phyloP scores from a whole-genome alignment of 441 rosid genomes.

The Gossypium davidsonii region DNA sequence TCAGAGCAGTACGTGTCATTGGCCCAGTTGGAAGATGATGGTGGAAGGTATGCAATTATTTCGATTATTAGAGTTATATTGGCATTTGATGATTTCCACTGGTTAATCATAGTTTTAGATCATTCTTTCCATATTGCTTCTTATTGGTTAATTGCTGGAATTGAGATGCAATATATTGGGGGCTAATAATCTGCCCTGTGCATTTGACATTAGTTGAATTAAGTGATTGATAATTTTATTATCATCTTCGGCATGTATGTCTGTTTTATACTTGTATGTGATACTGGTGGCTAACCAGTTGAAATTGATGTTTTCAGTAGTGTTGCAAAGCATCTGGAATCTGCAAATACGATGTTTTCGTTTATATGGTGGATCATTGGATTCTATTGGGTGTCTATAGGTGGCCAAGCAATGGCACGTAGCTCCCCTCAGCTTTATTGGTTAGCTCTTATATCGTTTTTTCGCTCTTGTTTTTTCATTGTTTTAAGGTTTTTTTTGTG shows the following conservation, averaged over 20 bases:
- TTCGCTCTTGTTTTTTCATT: neutral
- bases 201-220: neutral
- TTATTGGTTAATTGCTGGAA: no score
- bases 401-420: conserved; percentile 64
- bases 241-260: neutral
- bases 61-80: neutral
- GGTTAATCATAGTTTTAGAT: conserved; percentile 2
- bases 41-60: conserved; percentile 42
- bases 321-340: conserved; percentile 75
- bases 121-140: neutral
- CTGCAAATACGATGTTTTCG: conserved; percentile 91
- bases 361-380: conserved; percentile 97
- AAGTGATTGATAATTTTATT: neutral
- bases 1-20: conserved; percentile 52
- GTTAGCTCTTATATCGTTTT: conserved; percentile 34
- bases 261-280: neutral
- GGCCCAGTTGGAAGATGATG: conserved; percentile 54
- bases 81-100: neutral
- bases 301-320: conserved; percentile 31
- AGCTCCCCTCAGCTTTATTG: conserved; percentile 84
- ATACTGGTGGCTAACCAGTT: neutral
- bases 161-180: no score
- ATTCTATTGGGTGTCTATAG: conserved; percentile 93
- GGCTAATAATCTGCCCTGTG: neutral
- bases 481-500: neutral